These are phyloP conservation scores for Rhodomyrtus psidioides DNA, from an alignment of 441 rosid genomes.

Conservation along the genomic window DNA sequence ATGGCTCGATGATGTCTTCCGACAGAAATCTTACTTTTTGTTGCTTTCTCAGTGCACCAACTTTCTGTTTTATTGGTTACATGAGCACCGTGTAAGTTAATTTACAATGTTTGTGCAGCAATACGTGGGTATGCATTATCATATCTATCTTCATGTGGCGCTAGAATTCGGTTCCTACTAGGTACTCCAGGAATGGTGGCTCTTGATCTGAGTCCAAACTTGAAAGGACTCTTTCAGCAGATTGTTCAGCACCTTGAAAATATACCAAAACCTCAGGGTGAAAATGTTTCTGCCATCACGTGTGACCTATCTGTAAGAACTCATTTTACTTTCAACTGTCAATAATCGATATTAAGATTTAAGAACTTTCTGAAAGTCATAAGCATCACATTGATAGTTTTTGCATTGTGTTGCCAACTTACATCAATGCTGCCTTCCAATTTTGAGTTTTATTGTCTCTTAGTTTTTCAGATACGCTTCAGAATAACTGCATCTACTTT, in stretches of 20 bases:
- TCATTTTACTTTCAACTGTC: conserved; percentile 11
- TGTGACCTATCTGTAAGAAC: conserved; percentile 92
- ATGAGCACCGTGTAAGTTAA: neutral
- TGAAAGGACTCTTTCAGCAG: conserved; percentile 84
- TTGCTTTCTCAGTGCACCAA: neutral
- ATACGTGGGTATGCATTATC: conserved; percentile 98
- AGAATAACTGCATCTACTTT: neutral
- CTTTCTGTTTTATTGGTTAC: neutral
- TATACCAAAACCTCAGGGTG: conserved; percentile 91
- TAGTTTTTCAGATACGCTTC: neutral
- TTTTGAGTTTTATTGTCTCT: neutral
- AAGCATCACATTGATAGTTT: neutral
- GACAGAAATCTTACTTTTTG: neutral
- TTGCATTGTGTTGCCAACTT: neutral
- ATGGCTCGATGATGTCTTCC: neutral
- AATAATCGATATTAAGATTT: neutral
- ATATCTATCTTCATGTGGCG: conserved; percentile 97
- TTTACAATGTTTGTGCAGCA: conserved; percentile 52
- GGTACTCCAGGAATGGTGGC: conserved; percentile 99
- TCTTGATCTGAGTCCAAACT: conserved; percentile 84
- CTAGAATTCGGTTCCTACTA: conserved; percentile 89
- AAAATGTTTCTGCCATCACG: conserved; percentile 78
- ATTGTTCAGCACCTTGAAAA: conserved; percentile 87
- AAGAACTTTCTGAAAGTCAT: neutral
- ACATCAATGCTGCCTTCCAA: neutral